Evolutionary conservation across 2,329 filamentous ascomycete species (phyloP).

Genomic region (Ceratocystis albifundus): DNA sequence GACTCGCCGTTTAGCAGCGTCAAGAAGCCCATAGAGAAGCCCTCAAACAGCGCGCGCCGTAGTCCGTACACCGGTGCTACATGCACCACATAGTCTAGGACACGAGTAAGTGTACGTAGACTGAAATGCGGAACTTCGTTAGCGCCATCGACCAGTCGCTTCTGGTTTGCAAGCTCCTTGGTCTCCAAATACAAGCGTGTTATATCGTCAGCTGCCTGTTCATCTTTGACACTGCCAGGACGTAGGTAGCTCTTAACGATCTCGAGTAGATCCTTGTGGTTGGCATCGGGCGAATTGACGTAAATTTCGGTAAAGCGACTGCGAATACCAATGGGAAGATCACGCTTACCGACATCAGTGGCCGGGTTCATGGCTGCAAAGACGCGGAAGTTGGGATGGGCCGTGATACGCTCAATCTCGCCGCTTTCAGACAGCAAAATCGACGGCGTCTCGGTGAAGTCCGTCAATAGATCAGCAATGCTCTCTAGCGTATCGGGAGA

Average conservation of each 20-base stretch:
- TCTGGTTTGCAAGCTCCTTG: constrained; percentile 67
- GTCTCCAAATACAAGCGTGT: constrained; percentile 80
- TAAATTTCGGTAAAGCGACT: constrained; percentile 95
- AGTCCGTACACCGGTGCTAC: constrained; percentile 76
- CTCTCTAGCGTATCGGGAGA: constrained; percentile 91
- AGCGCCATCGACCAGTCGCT: constrained; percentile 82
- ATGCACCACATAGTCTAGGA: constrained; percentile 75
- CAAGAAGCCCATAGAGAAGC: constrained; percentile 95
- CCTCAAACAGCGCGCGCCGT: constrained; percentile 78
- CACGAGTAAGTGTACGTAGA: constrained; percentile 81
- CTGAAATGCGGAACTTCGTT: constrained; percentile 96
- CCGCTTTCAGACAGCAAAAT: constrained; percentile 87
- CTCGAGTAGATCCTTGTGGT: constrained; percentile 72
- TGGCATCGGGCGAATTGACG: constrained; percentile 77
- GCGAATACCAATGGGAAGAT: constrained; percentile 75
- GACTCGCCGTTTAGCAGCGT: constrained; percentile 77
- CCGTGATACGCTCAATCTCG: constrained; percentile 77
- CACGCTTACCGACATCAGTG: constrained; percentile 91
- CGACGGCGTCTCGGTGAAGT: constrained; percentile 60
- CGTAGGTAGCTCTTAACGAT: constrained; percentile 85
- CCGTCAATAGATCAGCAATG: constrained; percentile 76
- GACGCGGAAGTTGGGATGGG: constrained; percentile 85
- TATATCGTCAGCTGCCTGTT: constrained; percentile 66
- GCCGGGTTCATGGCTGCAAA: constrained; percentile 99
- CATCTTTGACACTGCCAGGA: constrained; percentile 56